Base-by-base conservation (phyloP, 2,329 filamentous ascomycete species). In the Fusarium globosum region DNA sequence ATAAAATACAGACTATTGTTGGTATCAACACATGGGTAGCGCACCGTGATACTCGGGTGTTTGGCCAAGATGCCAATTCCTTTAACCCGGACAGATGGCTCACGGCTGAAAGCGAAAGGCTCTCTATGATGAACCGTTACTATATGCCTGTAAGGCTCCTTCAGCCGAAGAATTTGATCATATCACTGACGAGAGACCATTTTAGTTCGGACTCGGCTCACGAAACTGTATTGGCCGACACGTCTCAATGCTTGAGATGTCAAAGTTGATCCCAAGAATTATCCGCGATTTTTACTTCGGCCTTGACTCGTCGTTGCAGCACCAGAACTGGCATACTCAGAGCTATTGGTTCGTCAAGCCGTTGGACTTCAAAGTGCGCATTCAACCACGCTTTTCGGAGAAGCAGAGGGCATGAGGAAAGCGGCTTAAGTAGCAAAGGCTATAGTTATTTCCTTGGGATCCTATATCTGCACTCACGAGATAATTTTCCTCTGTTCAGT, bases 181-280 rank as follows among this genome's bases (percentile, higher is more conserved):
- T 0, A 1, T 5, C 20, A 2, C 62, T 77, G n/a, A 76, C 14
- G 26, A 9, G 12, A 30, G 20, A 4, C 6, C 14, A 16, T 16
- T 12, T 48, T n/a, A 77, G 76, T 77, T 77, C n/a, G 76, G 76
- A 7, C 65, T 77, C 0, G 76, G 76, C 0, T 77, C 76, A 23
- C 65, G 76, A 21, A 75, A 60, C 4, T 77, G 76, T 3, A 76
- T 77, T 9, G 76, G 76, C 0, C 73, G 74, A 0, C 75, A 77
- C 6, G 66, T 77, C 14, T 77, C 76, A 1, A 74, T 75, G 57
- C 72, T 78, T 7, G 76, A 77, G n/a, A 77, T 77, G 66, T 72
- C 67, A 0, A 77, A 77, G 21, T 68, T 77, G 4, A 64, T 77
- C 2, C 76, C 76, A 1, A 43, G 61, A 18, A 62, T 77, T 4